Evolutionary conservation across 208 protist genomes (phyloP), one percentile per base, ranked within the genome.

Genomic region (Naegleria lovaniensis): DNA sequence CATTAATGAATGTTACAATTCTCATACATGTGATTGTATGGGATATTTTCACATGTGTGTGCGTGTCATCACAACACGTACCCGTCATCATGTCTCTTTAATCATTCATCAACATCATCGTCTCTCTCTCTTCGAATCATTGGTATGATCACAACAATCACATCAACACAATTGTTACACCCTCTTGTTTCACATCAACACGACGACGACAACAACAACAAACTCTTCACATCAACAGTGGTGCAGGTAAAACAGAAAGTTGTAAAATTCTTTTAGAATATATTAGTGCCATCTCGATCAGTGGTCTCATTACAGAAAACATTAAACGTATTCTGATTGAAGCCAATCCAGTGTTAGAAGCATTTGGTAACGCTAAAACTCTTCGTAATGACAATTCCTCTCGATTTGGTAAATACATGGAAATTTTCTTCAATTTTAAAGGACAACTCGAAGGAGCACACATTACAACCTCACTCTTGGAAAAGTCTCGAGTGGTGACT

Each of bases 301-400:
- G 91, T 90, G 85, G 86, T 38, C 13, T 83, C 5, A n/a, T 90
- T 0, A 91, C 67, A 33, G 52, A 87, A 29, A 86, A 89, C 75
- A 93, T 96, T 38, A 94, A 93, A 88, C 52, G 96, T 90, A 93
- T 93, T 83, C 88, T 96, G 19, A 88, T 95, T 75, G 85, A 92
- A 79, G 90, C 91, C 29, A 96, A 93, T 86, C 92, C 93, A 38
- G 91, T 96, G 79, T 90, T 96, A 58, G 95, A 96, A 92, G 92
- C 95, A n/a, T 96, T 96, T 92, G 95, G 95, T 67, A 96, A 96
- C 89, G 95, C 95, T 19, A 97, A 96, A 87, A 96, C 95, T 40
- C 43, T 96, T 25, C 89, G 94, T 40, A 96, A 96, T 91, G 93
- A 96, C 87, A 96, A 96, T 89, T 95, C 91, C 36, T 95, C 92